Evolutionary conservation across 176 grass and related monocot species (phyloP).

Genomic region (Carex parvula): DNA sequence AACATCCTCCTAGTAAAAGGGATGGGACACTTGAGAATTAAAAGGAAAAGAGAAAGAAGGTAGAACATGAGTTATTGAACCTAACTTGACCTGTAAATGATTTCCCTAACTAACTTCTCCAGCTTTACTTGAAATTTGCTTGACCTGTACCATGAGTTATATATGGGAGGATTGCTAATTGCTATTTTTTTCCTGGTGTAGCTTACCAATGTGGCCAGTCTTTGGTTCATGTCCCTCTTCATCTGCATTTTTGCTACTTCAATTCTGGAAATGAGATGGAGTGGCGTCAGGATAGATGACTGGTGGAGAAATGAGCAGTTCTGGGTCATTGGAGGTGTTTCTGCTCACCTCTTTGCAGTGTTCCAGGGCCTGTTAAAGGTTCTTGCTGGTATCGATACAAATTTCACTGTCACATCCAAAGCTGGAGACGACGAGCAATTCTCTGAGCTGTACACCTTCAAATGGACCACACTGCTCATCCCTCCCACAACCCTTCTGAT

Average conservation of each 20-base stretch:
- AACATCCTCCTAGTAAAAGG: not conserved
- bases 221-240: conserved; percentile 32
- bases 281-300: conserved; percentile 26
- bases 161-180: not conserved
- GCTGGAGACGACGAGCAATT: conserved; percentile 20
- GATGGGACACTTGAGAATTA: not conserved
- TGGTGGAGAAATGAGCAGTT: conserved; percentile 33
- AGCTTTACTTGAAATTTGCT: not conserved
- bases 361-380: conserved; percentile 28
- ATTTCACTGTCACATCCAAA: conserved; percentile 28
- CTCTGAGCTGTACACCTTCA: conserved; percentile 31
- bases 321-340: conserved; percentile 30
- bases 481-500: conserved; percentile 28
- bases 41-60: not conserved
- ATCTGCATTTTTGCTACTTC: conserved; percentile 31
- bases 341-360: conserved; percentile 25
- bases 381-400: conserved; percentile 24
- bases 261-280: conserved; percentile 33
- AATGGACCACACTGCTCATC: conserved; percentile 29
- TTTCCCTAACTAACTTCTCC: not conserved
- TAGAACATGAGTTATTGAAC: not conserved
- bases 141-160: not conserved
- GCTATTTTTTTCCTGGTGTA: not conserved
- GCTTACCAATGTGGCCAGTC: conserved; percentile 19
- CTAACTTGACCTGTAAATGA: not conserved